These are phyloP conservation scores for Hyphodiscus sp. DNA, from an alignment of 2,329 filamentous ascomycete species.

Conservation along the genomic window DNA sequence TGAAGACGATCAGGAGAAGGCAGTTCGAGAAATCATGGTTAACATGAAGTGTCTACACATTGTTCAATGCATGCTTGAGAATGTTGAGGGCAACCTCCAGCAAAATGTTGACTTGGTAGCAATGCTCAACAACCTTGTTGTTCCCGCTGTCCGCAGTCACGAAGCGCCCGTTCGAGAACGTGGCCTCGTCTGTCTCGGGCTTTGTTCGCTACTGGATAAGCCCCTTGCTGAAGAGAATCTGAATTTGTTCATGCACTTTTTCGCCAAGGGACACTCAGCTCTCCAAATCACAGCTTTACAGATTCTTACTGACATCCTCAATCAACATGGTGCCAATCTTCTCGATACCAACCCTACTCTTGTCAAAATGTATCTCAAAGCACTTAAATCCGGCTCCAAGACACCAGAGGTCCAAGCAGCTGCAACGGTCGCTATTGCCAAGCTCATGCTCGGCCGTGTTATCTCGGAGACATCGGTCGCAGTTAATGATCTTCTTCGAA, in stretches of 20 bases:
- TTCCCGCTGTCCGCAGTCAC: constrained; percentile 88
- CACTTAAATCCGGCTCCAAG: constrained; percentile 65
- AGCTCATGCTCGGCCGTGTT: constrained; percentile 75
- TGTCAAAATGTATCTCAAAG: constrained; percentile 79
- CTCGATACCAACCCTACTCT: constrained; percentile 61
- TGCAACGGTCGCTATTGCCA: constrained; percentile 75
- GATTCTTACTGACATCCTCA: constrained; percentile 87
- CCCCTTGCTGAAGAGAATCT: constrained; percentile 89
- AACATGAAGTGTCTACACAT: constrained; percentile 99
- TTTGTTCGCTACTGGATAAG: constrained; percentile 87
- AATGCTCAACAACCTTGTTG: constrained; percentile 97
- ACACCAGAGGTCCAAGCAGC: constrained; percentile 71
- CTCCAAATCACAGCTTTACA: constrained; percentile 87
- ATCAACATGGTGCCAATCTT: constrained; percentile 78
- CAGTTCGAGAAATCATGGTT: constrained; percentile 84
- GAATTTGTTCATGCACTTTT: constrained; percentile 91
- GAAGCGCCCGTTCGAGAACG: constrained; percentile 89
- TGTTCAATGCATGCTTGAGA: constrained; percentile 93
- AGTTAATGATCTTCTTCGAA: constrained; percentile 71
- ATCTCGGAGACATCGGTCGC: constrained; percentile 59
- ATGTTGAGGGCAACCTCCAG: constrained; percentile 81
- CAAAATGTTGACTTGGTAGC: constrained; percentile 86
- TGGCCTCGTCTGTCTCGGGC: constrained; percentile 79
- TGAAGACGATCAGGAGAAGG: constrained; percentile 65
- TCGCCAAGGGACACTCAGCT: constrained; percentile 82